Evolutionary conservation across 2,329 filamentous ascomycete species (phyloP), one percentile per base, ranked within the genome.

Genomic region (Ophiostoma sp.): DNA sequence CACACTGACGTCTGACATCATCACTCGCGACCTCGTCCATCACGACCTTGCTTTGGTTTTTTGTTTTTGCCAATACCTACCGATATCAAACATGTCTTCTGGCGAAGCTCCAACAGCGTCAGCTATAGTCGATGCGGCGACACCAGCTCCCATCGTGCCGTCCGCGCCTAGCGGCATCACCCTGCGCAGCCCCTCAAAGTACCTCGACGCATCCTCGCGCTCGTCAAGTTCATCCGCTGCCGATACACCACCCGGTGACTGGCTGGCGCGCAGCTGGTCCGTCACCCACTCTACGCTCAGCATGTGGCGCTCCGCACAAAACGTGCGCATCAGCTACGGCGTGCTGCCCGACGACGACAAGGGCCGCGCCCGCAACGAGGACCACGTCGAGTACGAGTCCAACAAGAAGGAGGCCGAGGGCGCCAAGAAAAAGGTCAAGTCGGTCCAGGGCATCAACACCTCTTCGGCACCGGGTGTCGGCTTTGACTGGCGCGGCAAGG

Each of bases 301-400:
- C 71, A 93, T 95, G 89, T 96, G 92, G 92, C 87, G 87, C 73
- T 84, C 85, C 64, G 88, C 90, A 67, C 88, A 87, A 76, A 95
- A 95, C 78, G 91, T 96, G 14, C 84, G 85, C 74, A 94, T 96
- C 76, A 89, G 87, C 45, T 96, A 96, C 81, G 84, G 79, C 9
- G 77, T 83, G 0, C 81, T 90, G 8, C 74, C 78, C 11, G 69
- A 76, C 11, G 70, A 76, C 66, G 41, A 8, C 55, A 8, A 38
- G 11, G 67, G 64, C 76, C 77, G 36, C 68, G 38, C 75, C 4
- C 81, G 83, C 69, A 78, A 94, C 70, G 87, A 92, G 76, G 91
- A 95, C 77, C 77, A 89, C 2, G 91, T 95, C 71, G 84, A 85
- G 71, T 92, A 91, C 77, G 87, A 90, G 76, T 80, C 83, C 64